Evolutionary conservation across 352 stramenopile genomes (phyloP).

Genomic region (Thalassiosira exigua): DNA sequence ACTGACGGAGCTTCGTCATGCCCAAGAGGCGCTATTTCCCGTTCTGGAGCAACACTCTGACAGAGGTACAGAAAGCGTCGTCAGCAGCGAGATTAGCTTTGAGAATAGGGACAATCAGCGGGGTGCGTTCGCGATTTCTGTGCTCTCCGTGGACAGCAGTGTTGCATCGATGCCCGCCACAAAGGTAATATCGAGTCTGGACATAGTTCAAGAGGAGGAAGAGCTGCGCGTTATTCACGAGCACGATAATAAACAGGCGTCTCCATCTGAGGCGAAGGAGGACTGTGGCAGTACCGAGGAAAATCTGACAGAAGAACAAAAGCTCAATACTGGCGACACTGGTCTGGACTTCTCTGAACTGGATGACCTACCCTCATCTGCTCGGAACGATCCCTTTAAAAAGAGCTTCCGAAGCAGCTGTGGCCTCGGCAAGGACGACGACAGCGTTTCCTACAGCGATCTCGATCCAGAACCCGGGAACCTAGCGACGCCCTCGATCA

Average conservation of each 20-base stretch:
- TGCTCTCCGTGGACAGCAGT: no score
- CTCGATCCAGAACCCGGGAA: constrained; percentile 10
- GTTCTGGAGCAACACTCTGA: constrained; percentile 26
- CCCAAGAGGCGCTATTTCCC: constrained; percentile 44
- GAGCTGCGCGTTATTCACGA: no score
- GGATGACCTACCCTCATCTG: constrained; percentile 15
- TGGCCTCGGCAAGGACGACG: constrained; percentile 19
- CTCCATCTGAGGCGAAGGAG: no score
- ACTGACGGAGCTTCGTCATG: constrained; percentile 35
- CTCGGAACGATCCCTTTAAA: constrained; percentile 1
- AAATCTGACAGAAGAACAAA: no score
- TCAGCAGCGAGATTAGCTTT: constrained; percentile 3
- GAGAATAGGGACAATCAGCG: constrained; percentile 5
- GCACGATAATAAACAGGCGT: no score
- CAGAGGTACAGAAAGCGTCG: constrained; percentile 4
- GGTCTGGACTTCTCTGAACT: no score
- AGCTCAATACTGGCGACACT: no score
- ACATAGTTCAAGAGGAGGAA: no score
- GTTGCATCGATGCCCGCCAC: no score
- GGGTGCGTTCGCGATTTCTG: no score
- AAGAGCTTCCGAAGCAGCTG: neutral
- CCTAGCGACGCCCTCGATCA: constrained; percentile 13
- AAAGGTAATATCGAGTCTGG: no score
- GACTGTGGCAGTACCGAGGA: no score
- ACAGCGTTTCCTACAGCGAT: constrained; percentile 46